Conservation (phyloP, 2,329 filamentous ascomycete species). For the Ceratocystis colombiana region DNA sequence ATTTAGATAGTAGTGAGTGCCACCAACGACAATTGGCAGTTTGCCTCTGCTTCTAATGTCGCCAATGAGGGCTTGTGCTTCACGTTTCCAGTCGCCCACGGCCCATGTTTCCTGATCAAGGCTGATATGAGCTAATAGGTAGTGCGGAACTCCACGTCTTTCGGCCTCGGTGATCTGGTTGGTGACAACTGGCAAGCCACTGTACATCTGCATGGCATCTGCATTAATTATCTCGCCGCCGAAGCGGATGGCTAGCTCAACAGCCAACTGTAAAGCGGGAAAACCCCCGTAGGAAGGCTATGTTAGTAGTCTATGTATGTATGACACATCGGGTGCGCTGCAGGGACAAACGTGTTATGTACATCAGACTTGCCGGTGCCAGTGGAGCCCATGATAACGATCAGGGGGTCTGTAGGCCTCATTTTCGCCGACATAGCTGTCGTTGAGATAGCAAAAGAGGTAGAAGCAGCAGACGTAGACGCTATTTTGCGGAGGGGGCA, state of each 20-base stretch:
- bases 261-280: conserved; percentile 55
- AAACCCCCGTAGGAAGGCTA: background rate
- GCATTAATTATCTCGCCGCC: conserved; percentile 94
- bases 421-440: conserved; percentile 27
- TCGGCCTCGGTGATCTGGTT: conserved; percentile 78
- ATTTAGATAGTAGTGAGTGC: conserved; percentile 92
- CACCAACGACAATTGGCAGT: conserved; percentile 82
- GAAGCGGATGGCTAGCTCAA: conserved; percentile 72
- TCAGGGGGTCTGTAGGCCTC: conserved; percentile 48
- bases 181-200: conserved; percentile 83
- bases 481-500: background rate
- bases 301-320: conserved; percentile 12
- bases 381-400: conserved; percentile 79
- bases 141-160: conserved; percentile 71
- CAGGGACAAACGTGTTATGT: conserved; percentile 26
- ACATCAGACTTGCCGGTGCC: conserved; percentile 92
- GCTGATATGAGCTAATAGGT: conserved; percentile 70
- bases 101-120: conserved; percentile 73
- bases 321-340: conserved; percentile 1
- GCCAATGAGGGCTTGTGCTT: conserved; percentile 57
- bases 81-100: conserved; percentile 63
- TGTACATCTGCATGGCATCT: conserved; percentile 96
- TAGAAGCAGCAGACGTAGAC: background rate
- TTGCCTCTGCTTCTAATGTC: conserved; percentile 71
- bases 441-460: conserved; percentile 30